These are phyloP conservation scores for Arthroderma uncinatum DNA, from an alignment of 2,329 filamentous ascomycete genomes.

Conservation along the genomic window DNA sequence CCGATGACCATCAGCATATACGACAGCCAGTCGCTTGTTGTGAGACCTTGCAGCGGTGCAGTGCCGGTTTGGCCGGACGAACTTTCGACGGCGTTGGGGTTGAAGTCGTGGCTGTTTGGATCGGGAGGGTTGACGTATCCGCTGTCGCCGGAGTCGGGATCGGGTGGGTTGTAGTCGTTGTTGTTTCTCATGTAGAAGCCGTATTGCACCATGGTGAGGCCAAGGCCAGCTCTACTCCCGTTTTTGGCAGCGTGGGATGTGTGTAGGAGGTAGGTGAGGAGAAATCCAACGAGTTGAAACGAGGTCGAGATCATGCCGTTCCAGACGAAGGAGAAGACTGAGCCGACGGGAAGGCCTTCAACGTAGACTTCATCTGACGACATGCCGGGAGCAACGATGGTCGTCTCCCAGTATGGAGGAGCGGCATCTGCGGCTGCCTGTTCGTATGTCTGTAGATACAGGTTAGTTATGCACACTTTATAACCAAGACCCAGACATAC, in stretches of 20 bases:
- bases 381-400: constrained; percentile 84
- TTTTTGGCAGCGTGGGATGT: constrained; percentile 98
- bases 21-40: constrained; percentile 73
- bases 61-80: constrained; percentile 19
- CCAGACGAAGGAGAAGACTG: constrained; percentile 67
- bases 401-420: constrained; percentile 98
- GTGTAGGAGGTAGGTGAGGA: constrained; percentile 94
- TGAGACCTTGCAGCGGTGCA: constrained; percentile 44
- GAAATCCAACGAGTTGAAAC: constrained; percentile 92
- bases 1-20: constrained; percentile 94
- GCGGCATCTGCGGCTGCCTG: constrained; percentile 94
- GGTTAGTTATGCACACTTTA: neutral
- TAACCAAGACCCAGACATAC: constrained; percentile 45
- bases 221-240: constrained; percentile 83
- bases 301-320: constrained; percentile 93
- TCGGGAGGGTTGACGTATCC: constrained; percentile 52
- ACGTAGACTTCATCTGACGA: constrained; percentile 94
- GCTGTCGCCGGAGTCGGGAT: constrained; percentile 41
- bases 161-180: constrained; percentile 24
- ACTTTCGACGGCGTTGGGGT: constrained; percentile 54
- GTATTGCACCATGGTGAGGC: constrained; percentile 90
- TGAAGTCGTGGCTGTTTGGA: constrained; percentile 82
- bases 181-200: constrained; percentile 82
- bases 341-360: constrained; percentile 83
- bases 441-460: constrained; percentile 66